Base-by-base conservation (phyloP, 139 green algal species). In the Desmodesmus armatus region DNA sequence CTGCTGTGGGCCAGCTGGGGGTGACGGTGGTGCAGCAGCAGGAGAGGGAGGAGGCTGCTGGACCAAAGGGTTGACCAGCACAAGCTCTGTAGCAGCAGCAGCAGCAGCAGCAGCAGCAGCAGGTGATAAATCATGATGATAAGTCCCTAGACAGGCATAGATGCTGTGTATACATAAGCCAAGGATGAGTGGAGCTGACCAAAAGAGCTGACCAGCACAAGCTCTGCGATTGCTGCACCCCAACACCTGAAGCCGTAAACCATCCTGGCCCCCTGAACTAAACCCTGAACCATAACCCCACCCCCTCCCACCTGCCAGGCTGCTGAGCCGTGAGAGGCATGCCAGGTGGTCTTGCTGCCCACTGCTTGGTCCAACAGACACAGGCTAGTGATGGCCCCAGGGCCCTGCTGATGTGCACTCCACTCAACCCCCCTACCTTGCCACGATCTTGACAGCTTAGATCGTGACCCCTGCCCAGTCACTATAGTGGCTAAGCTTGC, bases 331-430 rank as follows among this genome's bases (percentile, higher is more conserved):
- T 4, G 39, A 66, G 17, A 84, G 63, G 23, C 62, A 39, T 40
- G 62, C 62, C 41, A 84, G 41, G 15, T 84, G 78, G 6, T 44
- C 27, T 62, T n/a, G 6, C 62, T 55, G 37, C 35, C 27, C 0
- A 84, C 35, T 5, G 53, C 31, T 41, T 84, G 78, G 66, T 84
- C 78, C 29, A 84, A 17, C 78, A 84, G n/a, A n/a, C 63, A 84
- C 60, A 84, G 41, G n/a, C 41, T 63, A 19, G 78, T 84, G 23
- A 75, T 41, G 31, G 78, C 41, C 1, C 78, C 78, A 23, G 62
- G 62, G 5, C 78, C 78, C 15, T 3, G 35, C 3, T 13, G 15
- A 3, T 62, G 62, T n/a, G n/a, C n/a, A n/a, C n/a, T n/a, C n/a
- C n/a, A n/a, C n/a, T n/a, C n/a, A n/a, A n/a, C n/a, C n/a, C n/a